These are phyloP conservation scores for Colletotrichum somersetense DNA, from an alignment of 2,329 filamentous ascomycete species.

Conservation along the genomic window DNA sequence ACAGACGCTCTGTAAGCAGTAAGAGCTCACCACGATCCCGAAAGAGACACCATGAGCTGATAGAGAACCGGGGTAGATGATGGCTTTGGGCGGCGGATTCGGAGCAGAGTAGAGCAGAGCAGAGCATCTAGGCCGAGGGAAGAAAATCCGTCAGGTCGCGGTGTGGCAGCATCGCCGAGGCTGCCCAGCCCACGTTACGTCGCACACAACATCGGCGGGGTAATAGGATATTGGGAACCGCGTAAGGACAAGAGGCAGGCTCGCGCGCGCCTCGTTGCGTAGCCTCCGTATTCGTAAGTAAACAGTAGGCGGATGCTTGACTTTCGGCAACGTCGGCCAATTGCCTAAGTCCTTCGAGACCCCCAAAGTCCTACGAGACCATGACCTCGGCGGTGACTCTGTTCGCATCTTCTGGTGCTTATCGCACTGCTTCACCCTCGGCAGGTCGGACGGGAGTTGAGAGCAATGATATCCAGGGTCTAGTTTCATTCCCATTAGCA, in stretches of 20 bases:
- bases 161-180: conserved; percentile 13
- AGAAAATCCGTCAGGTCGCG: not conserved
- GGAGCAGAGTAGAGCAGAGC: conserved; percentile 2
- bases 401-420: not conserved
- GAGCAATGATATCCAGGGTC: not conserved
- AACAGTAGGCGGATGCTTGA: not conserved
- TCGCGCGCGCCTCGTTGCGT: conserved; percentile 26
- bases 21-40: not conserved
- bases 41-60: not conserved
- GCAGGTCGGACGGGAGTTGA: too few relatives aligned
- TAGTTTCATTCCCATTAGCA: not conserved
- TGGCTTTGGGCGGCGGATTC: conserved; percentile 1
- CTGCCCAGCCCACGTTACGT: conserved; percentile 26
- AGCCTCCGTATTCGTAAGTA: not conserved
- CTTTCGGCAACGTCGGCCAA: not conserved
- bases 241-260: conserved; percentile 2
- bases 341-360: not conserved
- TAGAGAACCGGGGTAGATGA: not conserved
- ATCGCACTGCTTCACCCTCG: not conserved
- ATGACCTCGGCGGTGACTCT: not conserved
- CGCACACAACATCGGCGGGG: conserved; percentile 2
- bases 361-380: not conserved
- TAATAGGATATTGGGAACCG: too few relatives aligned
- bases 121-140: conserved; percentile 2
- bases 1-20: not conserved